These are phyloP conservation scores for Neofusicoccum laricinum DNA, from an alignment of 2,329 filamentous ascomycete species.

Conservation along the genomic window DNA sequence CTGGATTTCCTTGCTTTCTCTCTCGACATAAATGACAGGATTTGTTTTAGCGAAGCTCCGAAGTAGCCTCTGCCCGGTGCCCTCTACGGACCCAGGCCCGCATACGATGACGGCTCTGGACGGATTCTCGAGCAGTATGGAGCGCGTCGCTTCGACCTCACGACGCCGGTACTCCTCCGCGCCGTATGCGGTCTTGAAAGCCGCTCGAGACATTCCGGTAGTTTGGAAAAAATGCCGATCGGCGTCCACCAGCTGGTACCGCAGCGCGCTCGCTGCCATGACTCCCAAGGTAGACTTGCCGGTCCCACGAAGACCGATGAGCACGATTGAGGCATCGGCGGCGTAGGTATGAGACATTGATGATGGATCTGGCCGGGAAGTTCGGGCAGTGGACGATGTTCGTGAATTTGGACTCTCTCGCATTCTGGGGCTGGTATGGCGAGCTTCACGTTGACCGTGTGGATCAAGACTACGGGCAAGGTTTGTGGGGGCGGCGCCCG, in stretches of 20 bases:
- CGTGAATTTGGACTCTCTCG: too few species aligned
- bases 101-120: not conserved
- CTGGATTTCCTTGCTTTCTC: not conserved
- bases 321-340: constrained; percentile 65
- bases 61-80: not conserved
- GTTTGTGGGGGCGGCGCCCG: too few species aligned
- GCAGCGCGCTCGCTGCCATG: constrained; percentile 51
- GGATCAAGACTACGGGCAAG: too few species aligned
- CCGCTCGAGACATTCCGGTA: not conserved
- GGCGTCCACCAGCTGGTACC: not conserved
- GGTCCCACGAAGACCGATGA: constrained; percentile 71
- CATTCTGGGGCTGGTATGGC: too few species aligned
- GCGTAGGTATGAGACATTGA: not conserved
- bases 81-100: not conserved
- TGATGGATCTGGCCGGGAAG: too few species aligned
- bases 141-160: not conserved
- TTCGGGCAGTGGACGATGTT: too few species aligned
- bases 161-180: not conserved
- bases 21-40: not conserved
- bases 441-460: too few species aligned
- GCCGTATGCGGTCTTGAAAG: not conserved
- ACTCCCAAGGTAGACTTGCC: constrained; percentile 75
- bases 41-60: not conserved
- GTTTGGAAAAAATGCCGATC: not conserved
- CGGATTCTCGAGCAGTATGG: not conserved